Evolutionary conservation across 2,329 filamentous ascomycete genomes (phyloP), one percentile per base, ranked within the genome.

Genomic region (Fusarium liriodendri): DNA sequence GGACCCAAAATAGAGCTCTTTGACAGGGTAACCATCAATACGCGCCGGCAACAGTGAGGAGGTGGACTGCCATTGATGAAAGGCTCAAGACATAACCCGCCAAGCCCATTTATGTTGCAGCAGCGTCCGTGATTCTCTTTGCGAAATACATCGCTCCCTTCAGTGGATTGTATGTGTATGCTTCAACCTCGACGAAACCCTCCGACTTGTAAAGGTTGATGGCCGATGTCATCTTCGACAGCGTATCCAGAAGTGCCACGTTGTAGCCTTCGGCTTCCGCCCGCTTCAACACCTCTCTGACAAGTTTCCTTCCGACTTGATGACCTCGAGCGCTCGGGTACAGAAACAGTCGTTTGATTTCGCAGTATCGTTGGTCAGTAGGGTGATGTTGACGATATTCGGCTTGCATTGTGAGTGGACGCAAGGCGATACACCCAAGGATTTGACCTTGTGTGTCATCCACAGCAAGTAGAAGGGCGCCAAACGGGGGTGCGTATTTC

Each of bases 331-430:
- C 77, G 40, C 73, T 77, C 0, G 79, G 78, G 20, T 79, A 79
- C 6, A 80, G 74, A 52, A 76, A 80, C 2, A 80, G 67, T 10
- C 78, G 66, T 42, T 79, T 80, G 20, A 80, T 54, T 40, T 80
- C 79, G 32, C 78, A 78, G 55, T 76, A 77, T 22, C 62, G 65
- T 5, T 50, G 33, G 7, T 65, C 35, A 7, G 18, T 7, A 33
- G 64, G 4, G 42, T 57, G 27, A n/a, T 45, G 0, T 52, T 18
- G 22, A 13, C 18, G 52, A 35, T 76, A 78, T 4, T 67, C 38
- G 1, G 68, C 6, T 10, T 72, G 66, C 0, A 79, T 58, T 2
- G 68, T 47, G 25, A 79, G 40, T 4, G 78, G 72, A 9, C 78
- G 67, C 60, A 79, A 38, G 9, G 77, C 78, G 50, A 80, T 70